Evolutionary conservation across 345 rosid genomes (phyloP).

Genomic region (Murraya koenigii): DNA sequence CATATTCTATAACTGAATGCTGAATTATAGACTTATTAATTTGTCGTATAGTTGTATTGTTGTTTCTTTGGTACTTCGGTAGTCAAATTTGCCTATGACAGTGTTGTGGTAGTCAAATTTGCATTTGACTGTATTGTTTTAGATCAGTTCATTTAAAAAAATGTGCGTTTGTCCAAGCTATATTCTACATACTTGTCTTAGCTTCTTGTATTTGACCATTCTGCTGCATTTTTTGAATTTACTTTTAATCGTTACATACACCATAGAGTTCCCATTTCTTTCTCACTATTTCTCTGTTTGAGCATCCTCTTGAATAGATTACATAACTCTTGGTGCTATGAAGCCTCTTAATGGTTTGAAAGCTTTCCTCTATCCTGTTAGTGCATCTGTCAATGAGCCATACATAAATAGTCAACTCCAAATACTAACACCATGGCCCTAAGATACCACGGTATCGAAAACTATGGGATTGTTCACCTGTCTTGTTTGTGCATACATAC

Average conservation of each 20-base stretch:
- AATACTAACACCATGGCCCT: background rate
- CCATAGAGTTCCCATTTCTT: background rate
- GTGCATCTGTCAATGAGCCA: background rate
- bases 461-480: background rate
- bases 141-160: background rate
- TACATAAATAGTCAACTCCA: background rate
- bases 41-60: background rate
- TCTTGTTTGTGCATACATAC: background rate
- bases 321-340: background rate
- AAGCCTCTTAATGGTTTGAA: background rate
- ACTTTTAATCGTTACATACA: background rate
- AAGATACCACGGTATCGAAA: background rate
- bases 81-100: background rate
- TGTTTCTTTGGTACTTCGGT: background rate
- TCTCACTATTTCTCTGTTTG: background rate
- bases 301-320: background rate
- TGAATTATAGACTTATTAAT: background rate
- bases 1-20: conserved; percentile 16
- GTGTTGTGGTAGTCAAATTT: background rate
- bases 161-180: too few relatives aligned
- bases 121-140: background rate
- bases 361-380: background rate
- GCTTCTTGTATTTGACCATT: background rate
- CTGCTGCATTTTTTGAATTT: background rate
- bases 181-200: background rate